Conservation (phyloP, 257 asterid species). For the Perilla frutescens region DNA sequence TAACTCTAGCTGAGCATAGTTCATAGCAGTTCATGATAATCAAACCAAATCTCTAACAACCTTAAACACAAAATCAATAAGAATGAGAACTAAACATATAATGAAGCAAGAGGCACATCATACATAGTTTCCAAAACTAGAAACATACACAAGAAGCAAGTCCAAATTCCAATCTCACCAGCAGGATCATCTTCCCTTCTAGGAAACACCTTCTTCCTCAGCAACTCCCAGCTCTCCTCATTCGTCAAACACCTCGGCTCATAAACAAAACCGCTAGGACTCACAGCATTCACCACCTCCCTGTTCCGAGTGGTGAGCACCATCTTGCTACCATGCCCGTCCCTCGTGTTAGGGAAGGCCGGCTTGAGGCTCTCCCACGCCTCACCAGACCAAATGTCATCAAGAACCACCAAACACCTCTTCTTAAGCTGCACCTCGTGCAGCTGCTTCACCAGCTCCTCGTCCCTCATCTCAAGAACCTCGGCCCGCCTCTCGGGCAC, state of each 20-base stretch:
- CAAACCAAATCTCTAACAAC: background rate
- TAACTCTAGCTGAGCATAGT: no score
- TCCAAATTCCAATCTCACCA: constrained; percentile 24
- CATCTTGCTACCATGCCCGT: constrained; percentile 40
- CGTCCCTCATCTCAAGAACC: constrained; percentile 44
- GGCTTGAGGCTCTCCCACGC: constrained; percentile 43
- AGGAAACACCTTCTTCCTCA: constrained; percentile 48
- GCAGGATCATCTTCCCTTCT: constrained; percentile 24
- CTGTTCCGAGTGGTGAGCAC: constrained; percentile 43
- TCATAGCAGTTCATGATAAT: no score
- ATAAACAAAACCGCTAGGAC: constrained; percentile 33
- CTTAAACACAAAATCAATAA: background rate
- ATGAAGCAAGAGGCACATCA: background rate
- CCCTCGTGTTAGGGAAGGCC: constrained; percentile 35
- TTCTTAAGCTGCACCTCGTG: constrained; percentile 37
- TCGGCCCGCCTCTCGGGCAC: constrained; percentile 36
- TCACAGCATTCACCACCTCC: constrained; percentile 31
- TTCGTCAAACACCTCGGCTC: constrained; percentile 37
- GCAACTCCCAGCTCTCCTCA: constrained; percentile 45
- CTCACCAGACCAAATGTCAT: constrained; percentile 43
- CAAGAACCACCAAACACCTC: constrained; percentile 50
- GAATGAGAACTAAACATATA: background rate
- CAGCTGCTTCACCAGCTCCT: constrained; percentile 43
- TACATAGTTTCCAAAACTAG: no score
- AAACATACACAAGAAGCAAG: background rate